Evolutionary conservation across 73 alveolate species (phyloP).

Genomic region (Paramecium sonneborni): DNA sequence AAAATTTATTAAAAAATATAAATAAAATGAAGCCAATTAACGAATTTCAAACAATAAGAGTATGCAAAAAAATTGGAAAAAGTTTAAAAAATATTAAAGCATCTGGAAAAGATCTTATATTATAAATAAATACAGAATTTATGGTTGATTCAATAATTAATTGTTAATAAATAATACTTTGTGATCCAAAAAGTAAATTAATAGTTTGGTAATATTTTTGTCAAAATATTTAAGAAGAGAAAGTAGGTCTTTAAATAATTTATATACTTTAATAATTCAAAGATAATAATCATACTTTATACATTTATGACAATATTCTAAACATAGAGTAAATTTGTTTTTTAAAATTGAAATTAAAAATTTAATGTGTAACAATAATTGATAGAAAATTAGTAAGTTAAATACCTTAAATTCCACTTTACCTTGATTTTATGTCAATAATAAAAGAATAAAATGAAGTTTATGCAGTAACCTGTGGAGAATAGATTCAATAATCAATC

Average conservation of each 20-base stretch:
- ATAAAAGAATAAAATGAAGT: not conserved
- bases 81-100: not conserved
- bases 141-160: not conserved
- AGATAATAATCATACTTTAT: not conserved
- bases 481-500: not conserved
- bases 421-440: not conserved
- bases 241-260: not conserved
- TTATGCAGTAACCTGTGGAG: not conserved
- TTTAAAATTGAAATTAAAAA: not conserved
- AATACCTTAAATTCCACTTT: not conserved
- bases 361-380: not conserved
- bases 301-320: not conserved
- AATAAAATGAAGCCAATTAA: not conserved
- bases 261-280: not conserved
- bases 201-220: not conserved
- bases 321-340: not conserved
- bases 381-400: not conserved
- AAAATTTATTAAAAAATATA: not conserved
- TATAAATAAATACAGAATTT: not conserved
- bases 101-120: not conserved
- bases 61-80: slow-evolving; percentile 5
- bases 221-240: not conserved
- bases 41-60: not conserved
- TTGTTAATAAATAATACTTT: not conserved
- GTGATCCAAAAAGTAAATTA: not conserved